phyloP scores from a whole-genome alignment of 805 yeast genomes.

The Teunomyces kruisii region DNA sequence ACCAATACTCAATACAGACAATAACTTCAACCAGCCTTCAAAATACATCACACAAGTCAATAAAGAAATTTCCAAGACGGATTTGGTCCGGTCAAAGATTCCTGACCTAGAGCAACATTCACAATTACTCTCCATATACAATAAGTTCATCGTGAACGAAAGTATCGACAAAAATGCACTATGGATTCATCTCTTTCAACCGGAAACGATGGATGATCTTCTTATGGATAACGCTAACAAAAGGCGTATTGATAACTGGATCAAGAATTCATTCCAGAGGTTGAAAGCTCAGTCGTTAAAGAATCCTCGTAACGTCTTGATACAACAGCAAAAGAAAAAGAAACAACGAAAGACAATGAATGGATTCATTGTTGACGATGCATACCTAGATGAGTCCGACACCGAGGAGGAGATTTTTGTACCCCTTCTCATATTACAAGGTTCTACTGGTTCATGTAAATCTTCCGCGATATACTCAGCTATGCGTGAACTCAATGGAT shows the following conservation, averaged over 20 bases:
- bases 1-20: neutral
- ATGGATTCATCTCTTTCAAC: slow-evolving; percentile 51
- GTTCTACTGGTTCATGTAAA: slow-evolving; percentile 77
- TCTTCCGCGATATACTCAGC: slow-evolving; percentile 70
- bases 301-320: slow-evolving; percentile 30
- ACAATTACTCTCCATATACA: slow-evolving; percentile 11
- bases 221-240: slow-evolving; percentile 28
- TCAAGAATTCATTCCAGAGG: slow-evolving; percentile 36
- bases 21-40: neutral
- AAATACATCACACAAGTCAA: neutral
- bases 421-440: slow-evolving; percentile 66
- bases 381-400: slow-evolving; percentile 18
- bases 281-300: slow-evolving; percentile 29
- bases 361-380: slow-evolving; percentile 42
- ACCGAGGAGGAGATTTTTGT: slow-evolving; percentile 45
- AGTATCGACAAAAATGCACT: slow-evolving; percentile 6
- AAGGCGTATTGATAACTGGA: slow-evolving; percentile 36
- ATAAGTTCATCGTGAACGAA: slow-evolving; percentile 7
- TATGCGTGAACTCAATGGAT: slow-evolving; percentile 60
- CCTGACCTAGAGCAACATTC: slow-evolving; percentile 12
- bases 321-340: slow-evolving; percentile 24
- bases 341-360: slow-evolving; percentile 21
- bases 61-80: neutral
- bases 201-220: slow-evolving; percentile 32
- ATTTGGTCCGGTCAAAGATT: slow-evolving; percentile 7